These are phyloP conservation scores for Alternaria sp. DNA, from an alignment of 2,329 filamentous ascomycete species.

Conservation along the genomic window DNA sequence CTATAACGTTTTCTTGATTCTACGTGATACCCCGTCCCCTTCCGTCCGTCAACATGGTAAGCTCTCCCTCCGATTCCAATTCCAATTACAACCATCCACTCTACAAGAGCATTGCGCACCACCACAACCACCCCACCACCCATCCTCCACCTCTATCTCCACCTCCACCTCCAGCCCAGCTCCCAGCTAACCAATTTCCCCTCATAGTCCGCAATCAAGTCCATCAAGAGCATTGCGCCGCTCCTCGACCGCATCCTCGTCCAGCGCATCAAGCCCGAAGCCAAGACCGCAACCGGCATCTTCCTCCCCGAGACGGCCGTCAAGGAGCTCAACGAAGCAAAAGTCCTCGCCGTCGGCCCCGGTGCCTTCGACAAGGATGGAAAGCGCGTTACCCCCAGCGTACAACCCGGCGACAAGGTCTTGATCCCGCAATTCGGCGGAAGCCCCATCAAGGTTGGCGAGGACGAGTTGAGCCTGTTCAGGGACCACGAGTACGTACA, in stretches of 20 bases:
- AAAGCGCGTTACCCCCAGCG: conserved; percentile 84
- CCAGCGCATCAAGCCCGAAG: conserved; percentile 95
- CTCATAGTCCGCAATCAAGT: conserved; percentile 72
- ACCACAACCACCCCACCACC: background rate
- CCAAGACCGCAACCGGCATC: conserved; percentile 95
- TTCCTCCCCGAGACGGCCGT: conserved; percentile 96
- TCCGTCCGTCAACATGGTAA: background rate
- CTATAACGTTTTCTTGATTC: conserved; percentile 6
- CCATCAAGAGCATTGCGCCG: conserved; percentile 91
- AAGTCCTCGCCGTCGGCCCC: conserved; percentile 93
- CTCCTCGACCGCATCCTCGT: conserved; percentile 98
- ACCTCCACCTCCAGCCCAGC: background rate
- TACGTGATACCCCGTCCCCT: conserved; percentile 20
- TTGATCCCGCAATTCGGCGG: conserved; percentile 96
- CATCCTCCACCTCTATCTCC: background rate
- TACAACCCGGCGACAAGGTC: conserved; percentile 84
- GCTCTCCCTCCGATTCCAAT: too few relatives aligned
- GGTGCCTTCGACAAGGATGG: conserved; percentile 87
- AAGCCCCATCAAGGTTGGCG: conserved; percentile 93
- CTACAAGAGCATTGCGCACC: background rate
- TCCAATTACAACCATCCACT: too few relatives aligned
- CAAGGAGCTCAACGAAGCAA: conserved; percentile 98
- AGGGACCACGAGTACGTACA: conserved; percentile 91
- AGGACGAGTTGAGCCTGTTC: conserved; percentile 96
- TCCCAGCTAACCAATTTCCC: conserved; percentile 4